phyloP scores from a whole-genome alignment of 352 stramenopile genomes.

The Pythium dissotocum region DNA sequence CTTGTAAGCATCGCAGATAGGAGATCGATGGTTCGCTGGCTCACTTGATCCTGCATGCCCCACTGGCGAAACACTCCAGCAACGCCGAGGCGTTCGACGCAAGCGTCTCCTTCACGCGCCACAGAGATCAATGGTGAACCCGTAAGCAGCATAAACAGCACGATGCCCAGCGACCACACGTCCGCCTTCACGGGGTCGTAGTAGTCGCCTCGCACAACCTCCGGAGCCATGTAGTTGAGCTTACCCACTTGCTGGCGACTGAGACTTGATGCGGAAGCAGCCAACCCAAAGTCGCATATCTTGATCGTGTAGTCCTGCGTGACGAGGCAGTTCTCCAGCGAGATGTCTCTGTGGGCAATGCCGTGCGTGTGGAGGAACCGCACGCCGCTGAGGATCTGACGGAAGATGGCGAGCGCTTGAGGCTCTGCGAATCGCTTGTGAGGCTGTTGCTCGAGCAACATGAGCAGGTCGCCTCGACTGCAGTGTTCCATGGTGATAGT shows the following conservation, averaged over 20 bases:
- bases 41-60: slow-evolving; percentile 4
- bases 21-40: slow-evolving; percentile 10
- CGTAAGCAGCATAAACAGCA: slow-evolving; percentile 71
- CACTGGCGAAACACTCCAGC: slow-evolving; percentile 12
- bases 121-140: slow-evolving; percentile 39
- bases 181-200: slow-evolving; percentile 30
- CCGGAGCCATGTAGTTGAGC: slow-evolving; percentile 32
- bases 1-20: slow-evolving; percentile 11
- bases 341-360: slow-evolving; percentile 26
- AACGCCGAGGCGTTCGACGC: slow-evolving; percentile 8
- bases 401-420: slow-evolving; percentile 4
- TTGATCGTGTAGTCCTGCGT: slow-evolving; percentile 8
- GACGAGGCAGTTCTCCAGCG: slow-evolving; percentile 23
- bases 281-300: slow-evolving; percentile 34
- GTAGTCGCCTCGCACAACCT: slow-evolving; percentile 17
- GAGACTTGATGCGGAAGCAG: neutral
- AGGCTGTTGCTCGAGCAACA: slow-evolving; percentile 13
- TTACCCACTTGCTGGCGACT: slow-evolving; percentile 24
- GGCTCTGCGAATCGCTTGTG: slow-evolving; percentile 6
- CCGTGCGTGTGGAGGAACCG: slow-evolving; percentile 20
- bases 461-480: slow-evolving; percentile 2
- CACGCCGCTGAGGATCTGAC: slow-evolving; percentile 12
- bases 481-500: slow-evolving; percentile 8
- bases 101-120: slow-evolving; percentile 3
- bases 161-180: slow-evolving; percentile 64